These are phyloP conservation scores for Metschnikowia similis DNA, from an alignment of 805 yeast species.

Conservation along the genomic window DNA sequence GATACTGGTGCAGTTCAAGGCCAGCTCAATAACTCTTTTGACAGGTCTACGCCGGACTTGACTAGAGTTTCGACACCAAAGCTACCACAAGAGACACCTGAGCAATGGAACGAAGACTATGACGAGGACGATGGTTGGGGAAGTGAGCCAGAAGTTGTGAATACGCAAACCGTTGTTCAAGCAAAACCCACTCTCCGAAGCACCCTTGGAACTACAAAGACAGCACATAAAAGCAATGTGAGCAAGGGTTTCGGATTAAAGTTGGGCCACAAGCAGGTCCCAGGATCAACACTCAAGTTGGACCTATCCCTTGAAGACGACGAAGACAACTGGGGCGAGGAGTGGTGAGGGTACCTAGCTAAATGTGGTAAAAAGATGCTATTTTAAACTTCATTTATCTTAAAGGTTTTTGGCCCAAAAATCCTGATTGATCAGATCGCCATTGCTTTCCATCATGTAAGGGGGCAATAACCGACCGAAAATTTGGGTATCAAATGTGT, in stretches of 20 bases:
- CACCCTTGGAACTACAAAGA: neutral
- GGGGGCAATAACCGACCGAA: slow-evolving; percentile 85
- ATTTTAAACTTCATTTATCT: neutral
- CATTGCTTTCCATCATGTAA: slow-evolving; percentile 55
- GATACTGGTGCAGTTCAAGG: slow-evolving; percentile 25
- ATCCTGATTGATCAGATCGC: slow-evolving; percentile 6
- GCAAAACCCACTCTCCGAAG: slow-evolving; percentile 1
- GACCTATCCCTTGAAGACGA: slow-evolving; percentile 24
- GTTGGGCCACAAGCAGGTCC: slow-evolving; percentile 19
- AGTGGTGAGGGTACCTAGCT: slow-evolving; percentile 9
- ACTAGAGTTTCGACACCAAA: slow-evolving; percentile 27
- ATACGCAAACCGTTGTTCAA: neutral
- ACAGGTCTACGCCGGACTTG: slow-evolving; percentile 35
- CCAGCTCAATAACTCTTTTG: slow-evolving; percentile 32
- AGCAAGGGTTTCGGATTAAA: slow-evolving; percentile 16
- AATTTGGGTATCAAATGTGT: slow-evolving; percentile 76
- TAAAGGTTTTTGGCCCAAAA: neutral
- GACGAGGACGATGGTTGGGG: slow-evolving; percentile 16
- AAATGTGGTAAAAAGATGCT: neutral
- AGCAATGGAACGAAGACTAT: slow-evolving; percentile 17
- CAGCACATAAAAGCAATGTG: neutral
- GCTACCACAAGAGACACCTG: slow-evolving; percentile 3
- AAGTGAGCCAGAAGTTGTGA: neutral
- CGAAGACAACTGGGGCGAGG: slow-evolving; percentile 29
- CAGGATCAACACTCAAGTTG: slow-evolving; percentile 24